Evolutionary conservation across 148 eudicot species (phyloP), one percentile per base, ranked within the genome.

Genomic region (Arctostaphylos glauca): DNA sequence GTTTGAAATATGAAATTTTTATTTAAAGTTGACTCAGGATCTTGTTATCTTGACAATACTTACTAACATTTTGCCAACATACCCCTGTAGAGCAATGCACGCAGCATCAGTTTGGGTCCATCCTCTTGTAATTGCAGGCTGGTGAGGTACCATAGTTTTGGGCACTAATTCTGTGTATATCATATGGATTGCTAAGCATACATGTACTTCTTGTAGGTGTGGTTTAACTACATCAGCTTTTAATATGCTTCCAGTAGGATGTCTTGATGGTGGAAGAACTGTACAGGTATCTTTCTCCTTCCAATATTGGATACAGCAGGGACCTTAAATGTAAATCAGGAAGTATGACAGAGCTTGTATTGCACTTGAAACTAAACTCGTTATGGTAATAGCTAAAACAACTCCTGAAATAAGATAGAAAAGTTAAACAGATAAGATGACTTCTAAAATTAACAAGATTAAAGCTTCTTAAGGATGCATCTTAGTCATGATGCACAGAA

Each of bases 231-330:
- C 98, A 66, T 91, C 99, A 59, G 99, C 99, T 86, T 93, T 97
- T 86, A 97, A 97, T 89, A 85, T 97, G 94, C 98, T 97, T 80
- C 99, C 99, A 8, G 91, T 97, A 68, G 99, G 99, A 77, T 94
- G 99, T 88, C 99, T 97, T 81, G 98, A 97, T 86, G 99, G 99
- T 81, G 99, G 98, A 82, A 89, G 99, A 89, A 96, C 97, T 59
- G 88, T 94, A 81, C 99, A 97, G 99, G 99, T 94, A 89, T 76
- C 76, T 6, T 31, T 16, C 71, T 58, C 58, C 41, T 74, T 46
- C 50, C 59, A 0, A 72, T 50, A 14, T 31, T 55, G 66, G 52
- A 84, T 71, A 74, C 79, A 54, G 9, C 74, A 23, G 70, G 38
- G 54, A 54, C 81, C 46, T 52, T 18, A 19, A n/a, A 19, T 31